A percentile compares a stretch with the other conserved stretches of the same genome.
Evolutionary conservation across 306 rosid species (phyloP).

Genomic region (Vicia villosa): DNA sequence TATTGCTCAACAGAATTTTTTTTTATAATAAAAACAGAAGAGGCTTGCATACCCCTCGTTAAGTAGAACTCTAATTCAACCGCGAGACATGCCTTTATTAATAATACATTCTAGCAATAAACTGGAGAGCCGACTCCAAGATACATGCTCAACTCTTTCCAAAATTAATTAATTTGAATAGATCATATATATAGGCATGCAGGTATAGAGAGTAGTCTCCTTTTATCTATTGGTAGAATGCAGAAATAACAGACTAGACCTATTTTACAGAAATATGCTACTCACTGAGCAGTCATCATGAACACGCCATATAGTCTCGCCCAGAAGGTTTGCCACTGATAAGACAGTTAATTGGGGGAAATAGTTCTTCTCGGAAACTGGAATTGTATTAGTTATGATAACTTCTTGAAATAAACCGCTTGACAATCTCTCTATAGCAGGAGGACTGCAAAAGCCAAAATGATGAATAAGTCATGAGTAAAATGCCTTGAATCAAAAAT

Average conservation of each 20-base stretch:
- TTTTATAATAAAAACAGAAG: background rate
- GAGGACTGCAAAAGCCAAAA: constrained; percentile 73
- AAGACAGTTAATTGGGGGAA: constrained; percentile 90
- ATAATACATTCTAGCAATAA: constrained; percentile 14
- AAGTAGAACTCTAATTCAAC: constrained; percentile 9
- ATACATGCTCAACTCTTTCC: constrained; percentile 8
- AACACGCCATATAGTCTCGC: constrained; percentile 99
- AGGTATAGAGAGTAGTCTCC: constrained; percentile 12
- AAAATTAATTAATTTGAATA: constrained; percentile 7
- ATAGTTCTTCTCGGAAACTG: constrained; percentile 77
- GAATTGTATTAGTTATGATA: constrained; percentile 88
- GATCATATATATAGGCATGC: constrained; percentile 14
- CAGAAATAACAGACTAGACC: constrained; percentile 15
- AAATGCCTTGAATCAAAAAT: background rate
- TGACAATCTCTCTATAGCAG: constrained; percentile 91
- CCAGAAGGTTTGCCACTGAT: constrained; percentile 95
- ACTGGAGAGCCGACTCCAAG: background rate
- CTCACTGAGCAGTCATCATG: constrained; percentile 99
- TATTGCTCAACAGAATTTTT: background rate
- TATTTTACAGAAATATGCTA: constrained; percentile 65
- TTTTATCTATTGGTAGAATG: constrained; percentile 24
- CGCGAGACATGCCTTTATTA: constrained; percentile 18
- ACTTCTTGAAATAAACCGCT: constrained; percentile 96
- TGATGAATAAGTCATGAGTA: constrained; percentile 1
- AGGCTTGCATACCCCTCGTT: background rate